A percentile compares a stretch with the other conserved stretches of the same genome.
These are phyloP conservation scores for Mitragyna speciosa DNA, from an alignment of 257 asterid species.

Conservation along the genomic window DNA sequence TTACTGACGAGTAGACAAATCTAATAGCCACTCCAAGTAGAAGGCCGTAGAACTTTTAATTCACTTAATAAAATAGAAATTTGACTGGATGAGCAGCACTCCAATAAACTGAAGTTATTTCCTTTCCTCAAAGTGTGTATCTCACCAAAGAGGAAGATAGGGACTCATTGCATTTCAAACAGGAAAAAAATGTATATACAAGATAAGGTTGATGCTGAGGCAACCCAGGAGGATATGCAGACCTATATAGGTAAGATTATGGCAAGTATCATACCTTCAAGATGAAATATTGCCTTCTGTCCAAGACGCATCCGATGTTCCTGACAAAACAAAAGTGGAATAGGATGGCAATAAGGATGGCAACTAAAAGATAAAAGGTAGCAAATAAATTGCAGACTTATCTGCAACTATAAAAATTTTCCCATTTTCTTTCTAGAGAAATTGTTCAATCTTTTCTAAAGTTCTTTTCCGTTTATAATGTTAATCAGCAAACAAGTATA, in stretches of 20 bases:
- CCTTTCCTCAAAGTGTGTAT: not conserved
- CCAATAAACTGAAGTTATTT: not conserved
- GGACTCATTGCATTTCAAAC: not conserved
- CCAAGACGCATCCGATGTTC: constrained; percentile 93
- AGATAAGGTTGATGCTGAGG: not conserved
- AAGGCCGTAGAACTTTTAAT: not conserved
- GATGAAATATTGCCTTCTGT: constrained; percentile 97
- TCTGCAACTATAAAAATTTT: not conserved
- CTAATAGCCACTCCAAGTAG: too few relatives aligned
- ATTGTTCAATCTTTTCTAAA: not conserved
- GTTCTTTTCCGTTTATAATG: not conserved
- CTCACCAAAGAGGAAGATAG: not conserved
- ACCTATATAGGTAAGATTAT: not conserved
- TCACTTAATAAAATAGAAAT: not conserved
- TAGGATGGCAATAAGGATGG: not conserved
- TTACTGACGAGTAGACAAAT: too few relatives aligned
- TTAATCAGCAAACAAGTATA: not conserved
- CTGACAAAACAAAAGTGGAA: constrained; percentile 38
- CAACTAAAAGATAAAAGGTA: too few relatives aligned
- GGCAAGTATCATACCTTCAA: constrained; percentile 63
- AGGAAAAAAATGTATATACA: not conserved
- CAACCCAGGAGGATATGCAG: not conserved
- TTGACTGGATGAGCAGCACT: not conserved
- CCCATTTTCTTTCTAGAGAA: not conserved
- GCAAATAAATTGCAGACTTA: too few relatives aligned